Evolutionary conservation across 768 basidiomycete genomes (phyloP).

Genomic region (Boletus barrowsii): DNA sequence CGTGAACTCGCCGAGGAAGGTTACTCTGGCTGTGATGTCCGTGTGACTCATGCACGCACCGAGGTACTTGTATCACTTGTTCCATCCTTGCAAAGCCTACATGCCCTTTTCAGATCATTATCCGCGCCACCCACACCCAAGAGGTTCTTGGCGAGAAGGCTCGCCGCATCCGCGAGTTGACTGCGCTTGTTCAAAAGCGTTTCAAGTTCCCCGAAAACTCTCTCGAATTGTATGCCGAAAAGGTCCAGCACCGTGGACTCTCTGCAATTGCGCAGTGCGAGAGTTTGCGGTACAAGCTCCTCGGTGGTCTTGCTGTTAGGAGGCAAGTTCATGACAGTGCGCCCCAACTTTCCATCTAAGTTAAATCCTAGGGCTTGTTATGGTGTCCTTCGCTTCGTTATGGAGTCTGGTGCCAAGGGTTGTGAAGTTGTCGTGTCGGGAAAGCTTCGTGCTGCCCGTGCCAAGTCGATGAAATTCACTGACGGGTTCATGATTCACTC

Average conservation of each 20-base stretch:
- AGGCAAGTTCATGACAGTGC: slow-evolving; percentile 53
- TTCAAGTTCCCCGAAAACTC: slow-evolving; percentile 99
- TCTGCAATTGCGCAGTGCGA: slow-evolving; percentile 99
- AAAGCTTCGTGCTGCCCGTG: slow-evolving; percentile 99
- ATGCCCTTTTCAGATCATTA: slow-evolving; percentile 73
- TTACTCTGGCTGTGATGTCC: slow-evolving; percentile 99
- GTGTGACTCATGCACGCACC: slow-evolving; percentile 97
- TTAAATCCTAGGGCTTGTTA: slow-evolving; percentile 76
- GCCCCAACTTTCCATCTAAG: not conserved
- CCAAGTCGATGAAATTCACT: slow-evolving; percentile 99
- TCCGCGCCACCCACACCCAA: slow-evolving; percentile 98
- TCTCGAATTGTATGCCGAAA: slow-evolving; percentile 98
- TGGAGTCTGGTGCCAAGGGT: slow-evolving; percentile 99
- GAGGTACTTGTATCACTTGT: slow-evolving; percentile 54
- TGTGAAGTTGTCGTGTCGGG: slow-evolving; percentile 99
- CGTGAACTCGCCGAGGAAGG: slow-evolving; percentile 98
- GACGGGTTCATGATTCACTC: slow-evolving; percentile 99
- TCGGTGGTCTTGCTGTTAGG: slow-evolving; percentile 98
- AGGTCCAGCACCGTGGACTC: slow-evolving; percentile 96
- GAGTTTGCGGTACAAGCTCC: slow-evolving; percentile 96
- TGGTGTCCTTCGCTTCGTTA: slow-evolving; percentile 99
- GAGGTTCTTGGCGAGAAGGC: slow-evolving; percentile 99
- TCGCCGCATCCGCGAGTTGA: slow-evolving; percentile 97
- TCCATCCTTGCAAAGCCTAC: not conserved
- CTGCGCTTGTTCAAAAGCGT: slow-evolving; percentile 96